Percentiles rank a stretch among this genome's conserved stretches.
Conservation (phyloP, 192 early-diverging fungal species). For the Jimgerdemannia flammicorona region DNA sequence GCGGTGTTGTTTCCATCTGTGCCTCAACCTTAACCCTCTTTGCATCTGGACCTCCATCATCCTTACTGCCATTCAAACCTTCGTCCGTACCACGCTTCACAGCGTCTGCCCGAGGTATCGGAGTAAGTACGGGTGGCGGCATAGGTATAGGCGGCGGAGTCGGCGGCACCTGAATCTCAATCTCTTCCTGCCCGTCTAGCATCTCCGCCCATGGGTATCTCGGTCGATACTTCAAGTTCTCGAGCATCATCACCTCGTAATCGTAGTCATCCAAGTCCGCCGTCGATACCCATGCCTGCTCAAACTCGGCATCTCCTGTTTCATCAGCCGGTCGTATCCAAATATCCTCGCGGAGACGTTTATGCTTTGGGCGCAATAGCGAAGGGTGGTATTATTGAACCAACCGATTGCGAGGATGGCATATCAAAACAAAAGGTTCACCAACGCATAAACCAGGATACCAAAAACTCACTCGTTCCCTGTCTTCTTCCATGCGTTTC, state of each 20-base stretch:
- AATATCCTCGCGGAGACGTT: conserved; percentile 50
- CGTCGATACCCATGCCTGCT: conserved; percentile 40
- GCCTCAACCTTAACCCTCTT: background rate
- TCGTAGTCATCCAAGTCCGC: conserved; percentile 45
- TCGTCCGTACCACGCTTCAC: background rate
- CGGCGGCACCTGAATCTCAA: background rate
- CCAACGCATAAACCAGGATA: too few relatives aligned
- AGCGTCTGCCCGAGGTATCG: background rate
- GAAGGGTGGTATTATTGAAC: background rate
- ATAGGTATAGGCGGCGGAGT: background rate
- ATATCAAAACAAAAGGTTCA: too few relatives aligned
- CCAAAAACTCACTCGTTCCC: conserved; percentile 40
- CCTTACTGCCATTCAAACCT: background rate
- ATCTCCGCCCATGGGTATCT: conserved; percentile 18
- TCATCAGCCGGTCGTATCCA: conserved; percentile 49
- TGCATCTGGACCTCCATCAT: background rate
- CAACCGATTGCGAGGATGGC: background rate
- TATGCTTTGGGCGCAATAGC: conserved; percentile 31
- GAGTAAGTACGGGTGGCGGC: background rate
- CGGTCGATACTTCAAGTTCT: conserved; percentile 17
- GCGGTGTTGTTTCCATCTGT: background rate
- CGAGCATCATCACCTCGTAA: conserved; percentile 28
- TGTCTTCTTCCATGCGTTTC: conserved; percentile 54
- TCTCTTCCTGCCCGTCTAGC: background rate
- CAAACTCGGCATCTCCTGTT: conserved; percentile 36